Evolutionary conservation across 148 eudicot species (phyloP).

Genomic region (Spergularia marina): DNA sequence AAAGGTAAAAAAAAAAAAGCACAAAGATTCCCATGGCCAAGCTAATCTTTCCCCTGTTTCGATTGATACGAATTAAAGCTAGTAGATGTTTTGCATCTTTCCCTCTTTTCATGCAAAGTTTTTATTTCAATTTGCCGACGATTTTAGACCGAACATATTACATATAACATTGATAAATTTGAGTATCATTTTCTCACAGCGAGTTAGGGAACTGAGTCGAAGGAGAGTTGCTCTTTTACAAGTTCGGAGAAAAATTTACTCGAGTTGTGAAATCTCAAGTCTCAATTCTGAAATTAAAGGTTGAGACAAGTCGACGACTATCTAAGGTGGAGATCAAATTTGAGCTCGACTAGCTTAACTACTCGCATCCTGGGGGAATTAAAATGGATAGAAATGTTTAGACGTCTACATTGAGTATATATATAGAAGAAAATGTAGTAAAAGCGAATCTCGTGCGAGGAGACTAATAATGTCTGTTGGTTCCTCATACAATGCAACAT

Average conservation of each 20-base stretch:
- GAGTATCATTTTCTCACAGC: background rate
- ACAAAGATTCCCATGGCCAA: constrained; percentile 12
- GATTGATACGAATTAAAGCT: background rate
- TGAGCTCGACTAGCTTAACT: too few species aligned
- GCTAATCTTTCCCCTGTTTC: background rate
- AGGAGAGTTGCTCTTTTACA: background rate
- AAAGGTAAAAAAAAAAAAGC: background rate
- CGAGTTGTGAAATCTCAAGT: too few species aligned
- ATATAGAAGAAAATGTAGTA: too few species aligned
- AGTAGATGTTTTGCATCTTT: background rate
- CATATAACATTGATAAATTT: too few species aligned
- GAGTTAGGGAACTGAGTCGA: background rate
- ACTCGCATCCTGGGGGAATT: too few species aligned
- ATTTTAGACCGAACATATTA: background rate
- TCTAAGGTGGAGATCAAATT: too few species aligned
- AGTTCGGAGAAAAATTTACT: too few species aligned
- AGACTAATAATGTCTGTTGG: background rate
- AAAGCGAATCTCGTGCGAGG: background rate
- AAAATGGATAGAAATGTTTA: too few species aligned
- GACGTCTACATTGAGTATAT: too few species aligned
- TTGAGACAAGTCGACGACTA: too few species aligned
- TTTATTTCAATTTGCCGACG: background rate
- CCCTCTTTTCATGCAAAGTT: background rate
- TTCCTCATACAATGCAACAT: background rate
- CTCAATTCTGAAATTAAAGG: too few species aligned